Evolutionary conservation across 2,329 filamentous ascomycete species (phyloP).

Genomic region (Stachybotrys elegans): DNA sequence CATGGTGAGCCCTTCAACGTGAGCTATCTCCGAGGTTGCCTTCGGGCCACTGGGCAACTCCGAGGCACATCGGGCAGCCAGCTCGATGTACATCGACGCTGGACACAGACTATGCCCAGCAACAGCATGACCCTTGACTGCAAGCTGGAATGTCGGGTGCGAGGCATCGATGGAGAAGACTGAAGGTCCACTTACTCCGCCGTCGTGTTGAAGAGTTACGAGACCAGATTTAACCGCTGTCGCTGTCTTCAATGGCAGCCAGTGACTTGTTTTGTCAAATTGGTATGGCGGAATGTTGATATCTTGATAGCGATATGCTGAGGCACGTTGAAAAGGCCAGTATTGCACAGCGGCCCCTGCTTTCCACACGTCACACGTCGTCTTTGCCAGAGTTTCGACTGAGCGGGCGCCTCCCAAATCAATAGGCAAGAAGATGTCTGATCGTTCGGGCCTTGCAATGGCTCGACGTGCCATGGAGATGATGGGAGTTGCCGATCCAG

Average conservation of each 20-base stretch:
- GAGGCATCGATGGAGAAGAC: background rate
- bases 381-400: background rate
- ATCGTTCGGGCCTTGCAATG: constrained; percentile 6
- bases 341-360: constrained; percentile 10
- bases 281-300: constrained; percentile 21
- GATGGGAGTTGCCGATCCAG: constrained; percentile 26
- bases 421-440: constrained; percentile 4
- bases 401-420: background rate
- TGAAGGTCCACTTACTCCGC: background rate
- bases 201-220: background rate
- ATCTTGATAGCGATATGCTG: constrained; percentile 5
- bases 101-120: constrained; percentile 17
- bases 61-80: constrained; percentile 6
- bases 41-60: background rate
- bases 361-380: constrained; percentile 13
- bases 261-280: constrained; percentile 20
- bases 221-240: too few species aligned
- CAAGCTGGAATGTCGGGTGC: constrained; percentile 10
- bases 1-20: background rate
- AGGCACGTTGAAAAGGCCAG: constrained; percentile 18
- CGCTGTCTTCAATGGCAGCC: constrained; percentile 12
- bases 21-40: background rate
- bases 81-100: constrained; percentile 21
- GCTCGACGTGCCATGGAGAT: constrained; percentile 25
- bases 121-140: constrained; percentile 18